Base-by-base conservation (phyloP, 306 rosid genomes). In the Benincasa hispida region DNA sequence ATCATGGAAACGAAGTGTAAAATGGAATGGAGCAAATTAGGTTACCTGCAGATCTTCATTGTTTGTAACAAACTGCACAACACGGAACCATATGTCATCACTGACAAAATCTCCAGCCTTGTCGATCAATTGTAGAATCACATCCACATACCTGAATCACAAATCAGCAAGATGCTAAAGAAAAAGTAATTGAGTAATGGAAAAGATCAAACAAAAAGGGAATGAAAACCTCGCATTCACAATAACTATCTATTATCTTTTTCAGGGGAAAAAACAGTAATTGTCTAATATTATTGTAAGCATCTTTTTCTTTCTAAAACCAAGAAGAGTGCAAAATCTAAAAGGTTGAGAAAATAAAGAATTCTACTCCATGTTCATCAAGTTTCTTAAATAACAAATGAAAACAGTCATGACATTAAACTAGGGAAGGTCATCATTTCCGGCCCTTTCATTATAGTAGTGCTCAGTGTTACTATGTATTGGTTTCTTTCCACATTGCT, bases 31-130 rank as follows among this genome's bases (percentile, higher is more conserved):
- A 80, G 78, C 65, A 22, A 72, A 78, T 76, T 77, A 81, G 68
- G 86, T 80, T 68, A 95, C 99, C 99, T 95, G 99, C 77, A 95
- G 89, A 78, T 95, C 99, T 86, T 95, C 99, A 76, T 95, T 95
- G 86, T 95, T 95, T 55, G 98, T 92, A 82, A 95, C 99, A 83
- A 95, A 95, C 81, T 95, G 99, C 79, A 95, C 99, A 78, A 95
- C 99, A 76, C 99, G 97, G 83, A 92, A 95, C 99, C 99, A 95
- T 76, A 95, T 95, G 87, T 95, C 99, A 79, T 95, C 99, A 14
- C 99, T 95, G 37, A 95, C 99, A 87, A 95, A 95, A 83, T 95
- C 99, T 80, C 98, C 99, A 3, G 99, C 99, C 92, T 95, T 95
- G 88, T 95, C 99, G 83, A 95, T 95, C 88, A 95, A 86, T 85